These are phyloP conservation scores for Arctium minus DNA, from an alignment of 129 eudicot species.

Conservation along the genomic window DNA sequence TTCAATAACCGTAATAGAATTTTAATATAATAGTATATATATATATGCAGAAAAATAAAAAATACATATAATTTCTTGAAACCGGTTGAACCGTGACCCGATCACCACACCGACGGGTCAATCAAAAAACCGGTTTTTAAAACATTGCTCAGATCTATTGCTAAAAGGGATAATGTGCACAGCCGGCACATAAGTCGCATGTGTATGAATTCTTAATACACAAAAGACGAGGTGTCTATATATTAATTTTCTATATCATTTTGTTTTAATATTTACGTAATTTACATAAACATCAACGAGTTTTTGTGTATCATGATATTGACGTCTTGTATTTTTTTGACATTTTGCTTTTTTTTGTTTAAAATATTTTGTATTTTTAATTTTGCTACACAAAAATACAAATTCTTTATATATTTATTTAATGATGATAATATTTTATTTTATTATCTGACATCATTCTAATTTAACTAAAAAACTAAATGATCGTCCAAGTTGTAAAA, in stretches of 20 bases:
- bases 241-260: neutral
- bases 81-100: no score
- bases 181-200: neutral
- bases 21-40: no score
- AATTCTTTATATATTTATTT: neutral
- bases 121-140: no score
- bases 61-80: no score
- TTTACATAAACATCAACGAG: neutral
- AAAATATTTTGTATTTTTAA: neutral
- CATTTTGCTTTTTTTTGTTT: neutral
- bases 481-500: neutral
- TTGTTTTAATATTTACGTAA: neutral
- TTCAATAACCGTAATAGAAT: no score
- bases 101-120: no score
- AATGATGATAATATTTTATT: neutral
- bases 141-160: neutral
- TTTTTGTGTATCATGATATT: neutral
- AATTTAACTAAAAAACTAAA: neutral
- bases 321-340: neutral
- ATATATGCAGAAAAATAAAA: no score
- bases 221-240: neutral
- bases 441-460: neutral
- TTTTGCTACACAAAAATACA: neutral
- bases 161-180: neutral
- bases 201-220: neutral